Conservation (phyloP, 495 filamentous ascomycete species). For the Talaromyces adpressus region DNA sequence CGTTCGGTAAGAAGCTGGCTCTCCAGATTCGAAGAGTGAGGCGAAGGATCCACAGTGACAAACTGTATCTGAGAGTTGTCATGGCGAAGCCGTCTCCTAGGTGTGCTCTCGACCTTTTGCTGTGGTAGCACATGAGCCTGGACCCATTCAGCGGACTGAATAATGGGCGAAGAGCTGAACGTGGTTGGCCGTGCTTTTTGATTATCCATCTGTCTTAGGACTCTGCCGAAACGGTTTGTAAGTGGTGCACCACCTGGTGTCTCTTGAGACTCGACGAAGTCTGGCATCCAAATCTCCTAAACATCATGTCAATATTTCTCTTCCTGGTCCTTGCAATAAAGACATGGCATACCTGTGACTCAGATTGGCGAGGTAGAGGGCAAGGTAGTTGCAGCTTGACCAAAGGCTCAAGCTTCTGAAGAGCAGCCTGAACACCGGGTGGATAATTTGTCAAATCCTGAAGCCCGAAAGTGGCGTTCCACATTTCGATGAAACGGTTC, state of each 20-base stretch:
- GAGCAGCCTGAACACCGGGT: slow-evolving; percentile 32
- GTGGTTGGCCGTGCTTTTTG: slow-evolving; percentile 10
- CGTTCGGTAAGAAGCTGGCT: slow-evolving; percentile 67
- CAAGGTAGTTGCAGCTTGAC: slow-evolving; percentile 42
- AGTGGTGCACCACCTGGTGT: neutral
- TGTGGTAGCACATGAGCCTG: neutral
- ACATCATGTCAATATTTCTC: neutral
- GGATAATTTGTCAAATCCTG: slow-evolving; percentile 40
- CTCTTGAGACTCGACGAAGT: slow-evolving; percentile 50
- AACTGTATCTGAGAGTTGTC: slow-evolving; percentile 77
- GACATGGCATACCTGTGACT: slow-evolving; percentile 12
- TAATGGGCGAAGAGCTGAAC: slow-evolving; percentile 11
- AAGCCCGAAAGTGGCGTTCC: slow-evolving; percentile 50
- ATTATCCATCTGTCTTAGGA: slow-evolving; percentile 4
- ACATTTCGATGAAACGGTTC: slow-evolving; percentile 48
- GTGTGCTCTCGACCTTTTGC: slow-evolving; percentile 9
- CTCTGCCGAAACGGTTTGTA: slow-evolving; percentile 2
- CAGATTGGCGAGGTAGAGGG: neutral
- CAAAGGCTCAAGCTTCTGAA: slow-evolving; percentile 38
- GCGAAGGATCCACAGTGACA: slow-evolving; percentile 54
- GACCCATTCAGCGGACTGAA: neutral
- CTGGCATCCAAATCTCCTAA: neutral
- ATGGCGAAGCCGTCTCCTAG: slow-evolving; percentile 49
- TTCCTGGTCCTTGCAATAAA: neutral
- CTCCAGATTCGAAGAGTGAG: slow-evolving; percentile 34